Conservation (phyloP, 2,329 filamentous ascomycete genomes). For the Dactylellina cionopaga region DNA sequence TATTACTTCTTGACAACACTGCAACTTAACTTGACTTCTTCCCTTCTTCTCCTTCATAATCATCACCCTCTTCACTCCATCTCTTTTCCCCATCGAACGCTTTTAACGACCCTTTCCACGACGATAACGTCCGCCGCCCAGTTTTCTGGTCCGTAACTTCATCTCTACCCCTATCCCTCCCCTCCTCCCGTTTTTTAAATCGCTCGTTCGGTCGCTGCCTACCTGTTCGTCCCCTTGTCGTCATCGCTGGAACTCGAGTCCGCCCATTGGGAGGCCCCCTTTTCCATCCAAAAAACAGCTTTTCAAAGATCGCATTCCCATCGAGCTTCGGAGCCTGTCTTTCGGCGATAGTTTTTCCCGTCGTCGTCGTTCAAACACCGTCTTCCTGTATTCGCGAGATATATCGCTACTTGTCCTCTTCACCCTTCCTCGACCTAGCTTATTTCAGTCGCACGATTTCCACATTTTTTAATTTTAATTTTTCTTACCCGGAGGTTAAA, state of each 20-base stretch:
- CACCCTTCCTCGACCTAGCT: conserved; percentile 1
- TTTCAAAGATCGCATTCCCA: neutral
- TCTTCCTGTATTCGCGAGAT: conserved; percentile 12
- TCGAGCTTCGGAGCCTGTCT: neutral
- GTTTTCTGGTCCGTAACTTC: conserved; percentile 4
- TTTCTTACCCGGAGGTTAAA: conserved; percentile 18
- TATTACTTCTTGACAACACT: neutral
- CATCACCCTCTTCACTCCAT: neutral
- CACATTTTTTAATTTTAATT: conserved; percentile 4
- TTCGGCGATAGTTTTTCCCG: conserved; percentile 12
- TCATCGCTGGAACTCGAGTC: conserved; percentile 7
- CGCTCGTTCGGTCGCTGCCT: conserved; percentile 3
- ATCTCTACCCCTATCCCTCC: neutral
- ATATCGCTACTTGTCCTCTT: conserved; percentile 23
- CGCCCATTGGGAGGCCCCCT: conserved; percentile 2
- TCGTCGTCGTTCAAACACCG: conserved; percentile 25
- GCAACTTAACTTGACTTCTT: conserved; percentile 21
- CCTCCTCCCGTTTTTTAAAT: neutral
- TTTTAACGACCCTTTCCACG: conserved; percentile 12
- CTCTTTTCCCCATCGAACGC: conserved; percentile 2
- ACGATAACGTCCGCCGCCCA: neutral
- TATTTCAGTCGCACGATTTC: conserved; percentile 13
- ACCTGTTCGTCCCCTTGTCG: no score
- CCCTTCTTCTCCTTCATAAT: neutral
- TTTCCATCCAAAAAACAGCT: conserved; percentile 9